These are phyloP conservation scores for Limonium bicolor DNA, from an alignment of 148 eudicot genomes.

Conservation along the genomic window DNA sequence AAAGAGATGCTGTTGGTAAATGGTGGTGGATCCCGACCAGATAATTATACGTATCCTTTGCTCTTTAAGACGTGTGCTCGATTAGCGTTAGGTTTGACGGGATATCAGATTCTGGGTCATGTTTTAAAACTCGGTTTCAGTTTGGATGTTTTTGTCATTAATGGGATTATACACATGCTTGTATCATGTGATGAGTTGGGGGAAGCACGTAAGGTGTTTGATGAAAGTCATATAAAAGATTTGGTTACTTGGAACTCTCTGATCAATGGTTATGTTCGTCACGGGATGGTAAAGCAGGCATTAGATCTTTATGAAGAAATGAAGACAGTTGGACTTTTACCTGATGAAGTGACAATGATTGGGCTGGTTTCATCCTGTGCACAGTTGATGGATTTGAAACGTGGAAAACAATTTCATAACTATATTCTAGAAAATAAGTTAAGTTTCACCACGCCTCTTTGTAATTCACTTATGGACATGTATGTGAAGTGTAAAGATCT, in stretches of 20 bases:
- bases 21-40: constrained; percentile 21
- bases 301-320: constrained; percentile 31
- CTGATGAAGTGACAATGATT: constrained; percentile 52
- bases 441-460: constrained; percentile 23
- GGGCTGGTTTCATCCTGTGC: constrained; percentile 36
- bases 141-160: constrained; percentile 31
- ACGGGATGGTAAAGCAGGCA: constrained; percentile 24
- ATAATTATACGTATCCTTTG: constrained; percentile 37
- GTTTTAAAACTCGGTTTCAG: constrained; percentile 35
- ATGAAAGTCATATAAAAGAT: constrained; percentile 45
- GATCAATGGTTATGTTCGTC: constrained; percentile 41
- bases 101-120: constrained; percentile 35
- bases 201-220: constrained; percentile 36
- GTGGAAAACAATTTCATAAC: constrained; percentile 29
- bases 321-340: constrained; percentile 20
- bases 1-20: constrained; percentile 20
- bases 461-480: constrained; percentile 52
- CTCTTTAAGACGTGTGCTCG: constrained; percentile 33
- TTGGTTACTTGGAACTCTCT: constrained; percentile 51
- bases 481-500: constrained; percentile 44
- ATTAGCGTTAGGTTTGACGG: constrained; percentile 12
- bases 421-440: constrained; percentile 16
- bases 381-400: constrained; percentile 26
- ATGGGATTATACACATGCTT: constrained; percentile 40
- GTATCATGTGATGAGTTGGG: constrained; percentile 25